Evolutionary conservation across 805 yeast genomes (phyloP), one percentile per base, ranked within the genome.

Genomic region (Metschnikowia rubicola): DNA sequence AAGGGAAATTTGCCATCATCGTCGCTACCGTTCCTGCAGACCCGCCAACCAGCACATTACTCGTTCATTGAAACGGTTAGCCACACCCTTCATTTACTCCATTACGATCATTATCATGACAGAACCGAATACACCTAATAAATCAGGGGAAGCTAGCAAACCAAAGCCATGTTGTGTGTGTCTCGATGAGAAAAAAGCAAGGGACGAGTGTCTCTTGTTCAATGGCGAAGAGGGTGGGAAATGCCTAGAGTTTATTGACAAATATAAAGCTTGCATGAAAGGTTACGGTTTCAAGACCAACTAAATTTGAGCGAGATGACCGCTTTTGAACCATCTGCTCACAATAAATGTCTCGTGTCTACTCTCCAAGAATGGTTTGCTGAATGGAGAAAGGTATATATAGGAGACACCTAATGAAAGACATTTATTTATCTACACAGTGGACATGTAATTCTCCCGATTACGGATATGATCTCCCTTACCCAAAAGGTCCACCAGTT

Each of bases 81-180:
- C 30, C 35, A 30, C 32, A 15, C 12, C 5, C 8, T 13, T 43
- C 12, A 28, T 30, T 30, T 21, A 33, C 10, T 21, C 7, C 26
- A 21, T 21, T 21, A 21, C 26, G 7, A 34, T 4, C n/a, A 28
- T 11, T 33, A 33, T 15, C 17, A 46, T 42, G 46, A 15, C 50
- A 15, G 41, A 33, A 11, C 30, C 39, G 10, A 11, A 11, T 21
- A 26, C 26, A 10, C 15, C 39, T 13, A 49, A 29, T 3, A 21
- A 41, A 33, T 7, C 35, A 8, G 35, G 30, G n/a, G 12, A 19
- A 6, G 59, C 60, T 43, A 33, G 68, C 34, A 84, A 88, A 63
- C 96, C 96, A 54, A 92, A 91, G 70, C 97, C 99, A 49, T 92
- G 99, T 69, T 92, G 98, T 63, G 98, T 92, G 19, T 94, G 98